A percentile compares a stretch with the other conserved stretches of the same genome.
phyloP scores from a whole-genome alignment of 352 stramenopile species.

The Globisporangium paddicum region DNA sequence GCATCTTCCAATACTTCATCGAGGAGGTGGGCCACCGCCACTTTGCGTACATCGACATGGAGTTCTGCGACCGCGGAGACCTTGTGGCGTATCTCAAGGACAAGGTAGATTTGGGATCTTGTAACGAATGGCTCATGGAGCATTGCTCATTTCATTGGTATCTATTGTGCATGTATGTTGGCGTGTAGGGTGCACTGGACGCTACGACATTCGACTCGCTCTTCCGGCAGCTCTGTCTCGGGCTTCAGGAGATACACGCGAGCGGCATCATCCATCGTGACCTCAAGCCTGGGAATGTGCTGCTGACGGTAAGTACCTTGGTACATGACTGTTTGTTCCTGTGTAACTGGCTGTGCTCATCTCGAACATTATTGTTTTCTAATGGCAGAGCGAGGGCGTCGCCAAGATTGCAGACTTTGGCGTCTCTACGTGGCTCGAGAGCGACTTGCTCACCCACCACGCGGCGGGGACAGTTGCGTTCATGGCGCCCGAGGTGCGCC shows the following conservation, averaged over 20 bases:
- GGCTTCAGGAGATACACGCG: slow-evolving; percentile 59
- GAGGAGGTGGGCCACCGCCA: slow-evolving; percentile 71
- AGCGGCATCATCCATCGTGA: slow-evolving; percentile 71
- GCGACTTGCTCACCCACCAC: slow-evolving; percentile 64
- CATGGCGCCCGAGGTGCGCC: slow-evolving; percentile 75
- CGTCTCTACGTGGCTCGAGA: slow-evolving; percentile 78
- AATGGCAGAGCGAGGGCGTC: slow-evolving; percentile 45
- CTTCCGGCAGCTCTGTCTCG: slow-evolving; percentile 68
- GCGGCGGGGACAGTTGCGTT: slow-evolving; percentile 72
- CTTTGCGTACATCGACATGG: slow-evolving; percentile 84
- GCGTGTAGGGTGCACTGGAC: slow-evolving; percentile 39
- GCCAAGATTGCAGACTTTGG: slow-evolving; percentile 82
- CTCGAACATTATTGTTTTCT: neutral
- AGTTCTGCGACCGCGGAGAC: slow-evolving; percentile 69
- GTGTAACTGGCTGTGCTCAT: too few relatives aligned
- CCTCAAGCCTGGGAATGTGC: slow-evolving; percentile 73
- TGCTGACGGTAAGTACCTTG: slow-evolving; percentile 45
- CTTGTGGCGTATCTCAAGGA: slow-evolving; percentile 31
- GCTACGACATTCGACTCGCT: slow-evolving; percentile 42
- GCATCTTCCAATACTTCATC: slow-evolving; percentile 71
- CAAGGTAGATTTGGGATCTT: slow-evolving; percentile 18
- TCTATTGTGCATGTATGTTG: too few relatives aligned
- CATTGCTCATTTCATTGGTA: too few relatives aligned
- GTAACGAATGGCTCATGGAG: neutral
- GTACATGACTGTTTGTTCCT: too few relatives aligned